These are phyloP conservation scores for Microbotryum silenes-acaulis DNA, from an alignment of 1,284 basidiomycete species.

Conservation along the genomic window DNA sequence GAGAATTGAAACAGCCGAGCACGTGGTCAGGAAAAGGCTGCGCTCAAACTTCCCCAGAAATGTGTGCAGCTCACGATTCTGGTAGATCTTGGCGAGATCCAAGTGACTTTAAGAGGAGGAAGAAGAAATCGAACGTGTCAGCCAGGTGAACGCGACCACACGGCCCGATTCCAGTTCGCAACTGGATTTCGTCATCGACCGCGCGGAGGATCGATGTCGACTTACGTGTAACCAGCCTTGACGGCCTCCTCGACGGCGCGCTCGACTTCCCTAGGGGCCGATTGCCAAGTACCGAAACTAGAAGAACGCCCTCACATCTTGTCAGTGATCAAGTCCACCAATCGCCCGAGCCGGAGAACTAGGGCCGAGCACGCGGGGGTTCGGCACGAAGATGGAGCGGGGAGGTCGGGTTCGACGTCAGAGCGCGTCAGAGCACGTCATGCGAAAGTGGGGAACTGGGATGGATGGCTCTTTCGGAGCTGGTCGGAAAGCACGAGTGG, in stretches of 20 bases:
- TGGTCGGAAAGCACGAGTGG: no score
- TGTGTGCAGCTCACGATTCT: constrained; percentile 12
- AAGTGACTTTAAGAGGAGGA: constrained; percentile 50
- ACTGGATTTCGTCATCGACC: background rate
- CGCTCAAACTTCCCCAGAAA: background rate
- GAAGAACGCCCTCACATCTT: background rate
- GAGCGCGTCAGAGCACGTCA: no score
- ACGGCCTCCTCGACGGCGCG: constrained; percentile 20
- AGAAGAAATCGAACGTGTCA: background rate
- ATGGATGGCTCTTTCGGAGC: no score
- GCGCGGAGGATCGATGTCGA: background rate
- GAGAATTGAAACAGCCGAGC: background rate
- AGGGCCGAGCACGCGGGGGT: no score
- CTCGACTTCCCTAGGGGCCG: constrained; percentile 13
- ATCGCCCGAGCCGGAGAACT: no score
- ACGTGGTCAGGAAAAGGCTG: background rate
- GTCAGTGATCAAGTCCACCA: no score
- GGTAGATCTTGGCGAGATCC: constrained; percentile 57
- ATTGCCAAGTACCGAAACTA: constrained; percentile 30
- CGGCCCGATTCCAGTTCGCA: no score
- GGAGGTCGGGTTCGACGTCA: no score
- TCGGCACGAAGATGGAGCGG: no score
- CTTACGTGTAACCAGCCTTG: constrained; percentile 26
- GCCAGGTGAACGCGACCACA: no score
- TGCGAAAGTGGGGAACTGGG: no score